Evolutionary conservation across 495 filamentous ascomycete genomes (phyloP).

Genomic region (Penicillium arizonense): DNA sequence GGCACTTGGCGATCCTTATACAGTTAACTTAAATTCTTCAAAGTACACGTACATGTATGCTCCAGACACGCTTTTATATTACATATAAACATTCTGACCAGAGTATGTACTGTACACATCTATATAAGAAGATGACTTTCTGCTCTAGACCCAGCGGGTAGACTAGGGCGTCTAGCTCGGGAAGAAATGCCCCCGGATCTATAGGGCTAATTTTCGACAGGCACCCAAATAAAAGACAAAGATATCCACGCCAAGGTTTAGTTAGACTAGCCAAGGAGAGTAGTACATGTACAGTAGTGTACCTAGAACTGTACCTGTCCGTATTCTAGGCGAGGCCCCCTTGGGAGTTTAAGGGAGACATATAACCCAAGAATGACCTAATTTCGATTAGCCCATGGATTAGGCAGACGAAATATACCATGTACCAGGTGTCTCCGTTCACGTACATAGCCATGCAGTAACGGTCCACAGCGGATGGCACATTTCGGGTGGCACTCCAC

Average conservation of each 20-base stretch:
- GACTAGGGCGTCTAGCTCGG: neutral
- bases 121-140: neutral
- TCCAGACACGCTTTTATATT: neutral
- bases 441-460: too few relatives aligned
- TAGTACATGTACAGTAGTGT: neutral
- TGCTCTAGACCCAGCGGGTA: neutral
- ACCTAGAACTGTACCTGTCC: too few relatives aligned
- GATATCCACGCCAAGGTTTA: neutral
- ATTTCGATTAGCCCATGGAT: neutral
- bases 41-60: too few relatives aligned
- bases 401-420: neutral
- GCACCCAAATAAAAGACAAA: neutral
- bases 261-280: neutral
- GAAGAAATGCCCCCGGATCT: neutral
- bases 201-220: neutral
- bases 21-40: too few relatives aligned
- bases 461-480: too few relatives aligned
- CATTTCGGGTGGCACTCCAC: conserved; percentile 11
- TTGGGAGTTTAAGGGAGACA: too few relatives aligned
- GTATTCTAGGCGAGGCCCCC: too few relatives aligned
- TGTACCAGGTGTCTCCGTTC: too few relatives aligned
- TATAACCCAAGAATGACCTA: too few relatives aligned
- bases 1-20: too few relatives aligned
- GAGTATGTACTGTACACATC: neutral
- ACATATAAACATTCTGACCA: neutral